phyloP scores from a whole-genome alignment of 2,329 filamentous ascomycete species.

The Botryotinia convoluta region DNA sequence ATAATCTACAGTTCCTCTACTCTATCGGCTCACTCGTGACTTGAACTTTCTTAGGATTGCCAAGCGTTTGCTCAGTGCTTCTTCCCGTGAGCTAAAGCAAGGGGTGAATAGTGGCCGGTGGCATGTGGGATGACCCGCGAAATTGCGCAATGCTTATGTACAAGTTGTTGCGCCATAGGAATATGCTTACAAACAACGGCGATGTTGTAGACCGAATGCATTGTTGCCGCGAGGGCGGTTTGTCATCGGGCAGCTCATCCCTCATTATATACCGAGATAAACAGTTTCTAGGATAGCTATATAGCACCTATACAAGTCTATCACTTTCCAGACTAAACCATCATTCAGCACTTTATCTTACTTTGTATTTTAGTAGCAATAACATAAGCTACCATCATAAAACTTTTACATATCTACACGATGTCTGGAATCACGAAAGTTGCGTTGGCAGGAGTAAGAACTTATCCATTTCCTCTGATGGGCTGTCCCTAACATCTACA shows the following conservation, averaged over 20 bases:
- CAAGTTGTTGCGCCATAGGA: not conserved
- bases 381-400: constrained; percentile 1
- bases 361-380: not conserved
- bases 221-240: not conserved
- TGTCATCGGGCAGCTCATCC: not conserved
- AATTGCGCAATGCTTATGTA: not conserved
- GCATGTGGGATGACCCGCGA: not conserved
- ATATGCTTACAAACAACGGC: not conserved
- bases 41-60: not conserved
- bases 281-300: not conserved
- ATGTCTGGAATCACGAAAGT: constrained; percentile 31
- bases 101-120: not conserved
- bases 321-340: not conserved
- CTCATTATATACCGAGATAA: not conserved
- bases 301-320: not conserved
- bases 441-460: constrained; percentile 29
- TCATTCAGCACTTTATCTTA: not conserved
- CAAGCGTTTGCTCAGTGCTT: not conserved
- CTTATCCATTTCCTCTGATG: not conserved
- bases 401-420: constrained; percentile 11
- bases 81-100: not conserved
- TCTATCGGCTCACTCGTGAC: not conserved
- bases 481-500: constrained; percentile 1
- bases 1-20: not conserved
- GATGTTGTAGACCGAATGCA: not conserved